These are phyloP conservation scores for Tulasnella sp. DNA, from an alignment of 768 basidiomycete species.

Conservation along the genomic window DNA sequence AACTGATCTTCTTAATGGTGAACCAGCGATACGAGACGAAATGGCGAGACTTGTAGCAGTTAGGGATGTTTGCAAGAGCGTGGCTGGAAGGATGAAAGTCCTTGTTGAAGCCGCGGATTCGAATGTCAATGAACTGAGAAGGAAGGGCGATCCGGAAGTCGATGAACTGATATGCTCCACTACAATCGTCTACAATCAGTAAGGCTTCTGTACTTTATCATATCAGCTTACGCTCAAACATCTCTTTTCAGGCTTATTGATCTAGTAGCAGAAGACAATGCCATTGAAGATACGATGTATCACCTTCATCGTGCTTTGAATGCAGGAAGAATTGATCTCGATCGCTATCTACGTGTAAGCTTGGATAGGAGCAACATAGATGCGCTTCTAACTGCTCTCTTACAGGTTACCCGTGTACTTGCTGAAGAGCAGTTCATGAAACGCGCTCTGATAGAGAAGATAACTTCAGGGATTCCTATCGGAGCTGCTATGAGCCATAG, in stretches of 20 bases:
- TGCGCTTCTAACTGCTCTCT: conserved; percentile 10
- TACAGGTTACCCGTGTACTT: conserved; percentile 64
- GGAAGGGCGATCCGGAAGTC: conserved; percentile 81
- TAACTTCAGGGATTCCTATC: conserved; percentile 30
- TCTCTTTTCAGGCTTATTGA: conserved; percentile 59
- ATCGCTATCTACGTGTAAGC: conserved; percentile 76
- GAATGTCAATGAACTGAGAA: conserved; percentile 61
- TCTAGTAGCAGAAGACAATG: conserved; percentile 97
- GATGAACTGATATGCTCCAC: conserved; percentile 95
- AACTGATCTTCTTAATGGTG: conserved; percentile 72
- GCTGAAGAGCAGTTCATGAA: conserved; percentile 97
- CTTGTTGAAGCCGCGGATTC: conserved; percentile 56
- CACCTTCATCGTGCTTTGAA: conserved; percentile 91
- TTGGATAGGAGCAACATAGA: conserved; percentile 23
- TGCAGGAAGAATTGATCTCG: conserved; percentile 80
- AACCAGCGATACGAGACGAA: conserved; percentile 91
- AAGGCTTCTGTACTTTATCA: conserved; percentile 25
- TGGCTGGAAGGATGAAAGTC: conserved; percentile 49
- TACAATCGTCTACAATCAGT: conserved; percentile 96
- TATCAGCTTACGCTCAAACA: neutral
- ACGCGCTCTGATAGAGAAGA: conserved; percentile 87
- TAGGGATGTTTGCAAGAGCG: conserved; percentile 72
- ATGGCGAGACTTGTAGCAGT: conserved; percentile 92
- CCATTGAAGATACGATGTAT: conserved; percentile 96
- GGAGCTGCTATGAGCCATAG: conserved; percentile 11